Percentiles rank a stretch among this genome's conserved stretches.
phyloP scores from a whole-genome alignment of 2,329 filamentous ascomycete species.

The Pleoardoris graminearum region DNA sequence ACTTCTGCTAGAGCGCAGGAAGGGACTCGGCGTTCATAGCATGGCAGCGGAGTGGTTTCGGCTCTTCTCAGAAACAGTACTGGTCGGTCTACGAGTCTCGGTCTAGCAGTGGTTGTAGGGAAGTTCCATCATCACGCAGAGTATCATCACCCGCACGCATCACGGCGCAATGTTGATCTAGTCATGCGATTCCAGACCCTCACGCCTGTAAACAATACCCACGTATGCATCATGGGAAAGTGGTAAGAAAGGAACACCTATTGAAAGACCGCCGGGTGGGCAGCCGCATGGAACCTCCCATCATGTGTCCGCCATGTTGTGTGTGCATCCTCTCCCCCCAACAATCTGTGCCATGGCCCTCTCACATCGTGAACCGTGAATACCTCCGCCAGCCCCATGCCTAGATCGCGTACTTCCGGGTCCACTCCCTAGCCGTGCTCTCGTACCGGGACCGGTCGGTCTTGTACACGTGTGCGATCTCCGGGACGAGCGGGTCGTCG shows the following conservation, averaged over 20 bases:
- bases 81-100: no score
- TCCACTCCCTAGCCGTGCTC: conserved; percentile 96
- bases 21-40: no score
- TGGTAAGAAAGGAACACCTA: conserved; percentile 20
- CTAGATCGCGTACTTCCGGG: conserved; percentile 97
- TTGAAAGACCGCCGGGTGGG: conserved; percentile 36
- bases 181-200: conserved; percentile 19
- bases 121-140: no score
- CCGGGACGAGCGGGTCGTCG: conserved; percentile 95
- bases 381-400: conserved; percentile 20
- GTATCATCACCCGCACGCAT: neutral
- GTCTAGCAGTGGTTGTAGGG: no score
- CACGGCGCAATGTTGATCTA: conserved; percentile 14
- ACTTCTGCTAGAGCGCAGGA: neutral
- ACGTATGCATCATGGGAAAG: conserved; percentile 33
- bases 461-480: conserved; percentile 99
- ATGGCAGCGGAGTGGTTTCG: no score
- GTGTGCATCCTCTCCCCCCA: conserved; percentile 27
- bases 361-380: conserved; percentile 32
- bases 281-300: conserved; percentile 32
- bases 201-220: conserved; percentile 28
- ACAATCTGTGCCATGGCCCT: conserved; percentile 24
- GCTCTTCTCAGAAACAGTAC: no score
- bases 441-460: conserved; percentile 95
- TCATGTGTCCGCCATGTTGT: conserved; percentile 34